Evolutionary conservation across 495 filamentous ascomycete species (phyloP).

Genomic region (Cladorrhinum samala): DNA sequence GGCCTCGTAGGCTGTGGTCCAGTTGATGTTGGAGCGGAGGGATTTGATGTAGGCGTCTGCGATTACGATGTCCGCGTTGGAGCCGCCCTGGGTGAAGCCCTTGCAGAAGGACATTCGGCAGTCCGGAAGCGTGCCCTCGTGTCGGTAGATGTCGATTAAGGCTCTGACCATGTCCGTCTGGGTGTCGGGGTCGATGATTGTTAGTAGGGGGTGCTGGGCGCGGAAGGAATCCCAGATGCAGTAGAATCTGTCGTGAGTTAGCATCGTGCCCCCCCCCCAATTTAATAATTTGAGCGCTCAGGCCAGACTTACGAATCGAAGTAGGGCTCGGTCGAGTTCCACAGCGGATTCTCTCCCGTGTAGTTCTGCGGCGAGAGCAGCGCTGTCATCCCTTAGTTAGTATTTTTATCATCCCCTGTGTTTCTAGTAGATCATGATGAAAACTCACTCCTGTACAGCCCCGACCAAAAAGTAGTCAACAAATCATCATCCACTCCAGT

Average conservation of each 20-base stretch:
- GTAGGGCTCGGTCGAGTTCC: constrained; percentile 67
- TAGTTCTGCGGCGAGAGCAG: constrained; percentile 67
- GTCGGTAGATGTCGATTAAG: constrained; percentile 62
- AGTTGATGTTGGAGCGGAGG: constrained; percentile 54
- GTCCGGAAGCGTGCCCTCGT: constrained; percentile 57
- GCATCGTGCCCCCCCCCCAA: constrained; percentile 2
- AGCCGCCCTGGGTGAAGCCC: constrained; percentile 66
- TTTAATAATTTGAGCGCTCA: constrained; percentile 24
- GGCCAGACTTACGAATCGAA: constrained; percentile 57
- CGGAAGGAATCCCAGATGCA: constrained; percentile 73
- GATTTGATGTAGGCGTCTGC: constrained; percentile 64
- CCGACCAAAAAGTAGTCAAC: constrained; percentile 62
- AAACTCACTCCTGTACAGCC: constrained; percentile 47
- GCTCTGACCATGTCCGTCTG: constrained; percentile 63
- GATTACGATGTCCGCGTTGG: constrained; percentile 66
- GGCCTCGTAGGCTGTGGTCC: constrained; percentile 62
- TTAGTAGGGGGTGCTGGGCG: constrained; percentile 61
- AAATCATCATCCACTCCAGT: constrained; percentile 49
- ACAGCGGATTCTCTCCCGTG: constrained; percentile 67
- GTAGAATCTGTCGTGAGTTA: constrained; percentile 44
- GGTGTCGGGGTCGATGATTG: constrained; percentile 56
- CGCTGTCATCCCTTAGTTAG: constrained; percentile 16
- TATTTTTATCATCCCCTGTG: too few species aligned
- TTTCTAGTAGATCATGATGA: too few species aligned
- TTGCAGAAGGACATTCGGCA: constrained; percentile 58